Evolutionary conservation across 139 green algal genomes (phyloP).

Genomic region (Chlorella sp.): DNA sequence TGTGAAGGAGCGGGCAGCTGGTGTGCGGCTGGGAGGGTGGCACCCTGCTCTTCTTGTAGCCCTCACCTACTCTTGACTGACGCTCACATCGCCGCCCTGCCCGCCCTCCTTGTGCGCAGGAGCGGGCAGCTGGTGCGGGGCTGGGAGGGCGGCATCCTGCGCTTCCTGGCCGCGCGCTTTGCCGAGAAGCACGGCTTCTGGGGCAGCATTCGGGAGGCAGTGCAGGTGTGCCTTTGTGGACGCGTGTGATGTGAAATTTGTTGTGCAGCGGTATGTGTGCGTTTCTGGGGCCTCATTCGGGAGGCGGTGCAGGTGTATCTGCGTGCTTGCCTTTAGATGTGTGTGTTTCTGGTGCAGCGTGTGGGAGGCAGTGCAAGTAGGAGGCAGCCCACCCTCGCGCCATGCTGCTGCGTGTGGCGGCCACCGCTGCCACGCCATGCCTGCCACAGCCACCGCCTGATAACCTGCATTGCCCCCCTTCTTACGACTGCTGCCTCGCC

Average conservation of each 20-base stretch:
- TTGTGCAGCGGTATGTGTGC: too few relatives aligned
- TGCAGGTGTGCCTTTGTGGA: neutral
- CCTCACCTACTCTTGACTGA: neutral
- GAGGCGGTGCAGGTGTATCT: neutral
- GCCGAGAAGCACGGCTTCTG: slow-evolving; percentile 36
- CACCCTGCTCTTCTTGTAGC: slow-evolving; percentile 69
- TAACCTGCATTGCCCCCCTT: too few relatives aligned
- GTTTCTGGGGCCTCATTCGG: slow-evolving; percentile 25
- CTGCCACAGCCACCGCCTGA: too few relatives aligned
- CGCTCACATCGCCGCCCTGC: too few relatives aligned
- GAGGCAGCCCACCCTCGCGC: too few relatives aligned
- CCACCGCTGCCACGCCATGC: too few relatives aligned
- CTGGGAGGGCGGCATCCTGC: slow-evolving; percentile 81
- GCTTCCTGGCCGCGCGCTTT: slow-evolving; percentile 67
- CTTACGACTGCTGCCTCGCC: too few relatives aligned
- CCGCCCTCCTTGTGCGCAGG: neutral
- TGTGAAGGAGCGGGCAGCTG: slow-evolving; percentile 62
- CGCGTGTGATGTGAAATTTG: neutral
- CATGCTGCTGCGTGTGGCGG: too few relatives aligned
- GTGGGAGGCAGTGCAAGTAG: neutral
- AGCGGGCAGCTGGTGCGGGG: slow-evolving; percentile 75
- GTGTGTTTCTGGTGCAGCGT: slow-evolving; percentile 26
- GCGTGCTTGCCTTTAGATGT: too few relatives aligned
- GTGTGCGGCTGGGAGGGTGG: slow-evolving; percentile 83
- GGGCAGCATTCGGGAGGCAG: slow-evolving; percentile 15